Base-by-base conservation (phyloP, 164 flowering plant species). In the Sedum album region DNA sequence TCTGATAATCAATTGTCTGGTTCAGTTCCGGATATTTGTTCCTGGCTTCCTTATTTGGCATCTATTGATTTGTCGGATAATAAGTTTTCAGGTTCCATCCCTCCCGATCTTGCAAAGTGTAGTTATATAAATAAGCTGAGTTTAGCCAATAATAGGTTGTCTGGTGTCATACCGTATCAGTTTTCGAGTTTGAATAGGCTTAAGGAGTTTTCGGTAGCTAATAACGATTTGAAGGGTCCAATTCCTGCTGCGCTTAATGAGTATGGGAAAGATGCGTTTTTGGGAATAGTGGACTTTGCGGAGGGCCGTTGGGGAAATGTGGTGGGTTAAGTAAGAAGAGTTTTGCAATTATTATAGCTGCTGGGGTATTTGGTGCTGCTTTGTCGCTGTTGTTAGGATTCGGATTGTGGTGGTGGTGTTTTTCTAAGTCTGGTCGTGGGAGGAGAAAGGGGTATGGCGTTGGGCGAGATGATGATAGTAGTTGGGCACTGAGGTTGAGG, bases 201-300 rank as follows among this genome's bases (percentile, higher is more conserved):
- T 11, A 78, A 70, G 71, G 69, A 23, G 69, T 84, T 87, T 63
- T 79, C 86, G 1, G 89, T 87, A 1, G 83, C 82, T 0, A 67
- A 82, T 70, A 87, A 87, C 71, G 72, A 69, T 1, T 77, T 87
- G 2, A 71, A 71, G 0, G 88, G 91, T 4, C 65, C 79, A 7
- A 66, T 87, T 46, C 88, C 91, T 13, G 62, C 79, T 5, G 67
- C 35, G 65, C 66, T 80, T 0, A 35, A 21, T 33, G 18, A 25
- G 20, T 80, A 71, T 67, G 79, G 65, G 49, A 8, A 71, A 41
- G 71, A 55, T 1, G 76, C 65, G 72, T 90, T 85, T 72, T 68
- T 9, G 92, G 90, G 60, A 90, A 90, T 66, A 60, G 46, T 6
- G 83, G 79, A 5, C 88, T 90, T 39, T 90, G 96, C 71, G 94